These are phyloP conservation scores for Lachnellula subtilissima DNA, from an alignment of 2,329 filamentous ascomycete species.

Conservation along the genomic window DNA sequence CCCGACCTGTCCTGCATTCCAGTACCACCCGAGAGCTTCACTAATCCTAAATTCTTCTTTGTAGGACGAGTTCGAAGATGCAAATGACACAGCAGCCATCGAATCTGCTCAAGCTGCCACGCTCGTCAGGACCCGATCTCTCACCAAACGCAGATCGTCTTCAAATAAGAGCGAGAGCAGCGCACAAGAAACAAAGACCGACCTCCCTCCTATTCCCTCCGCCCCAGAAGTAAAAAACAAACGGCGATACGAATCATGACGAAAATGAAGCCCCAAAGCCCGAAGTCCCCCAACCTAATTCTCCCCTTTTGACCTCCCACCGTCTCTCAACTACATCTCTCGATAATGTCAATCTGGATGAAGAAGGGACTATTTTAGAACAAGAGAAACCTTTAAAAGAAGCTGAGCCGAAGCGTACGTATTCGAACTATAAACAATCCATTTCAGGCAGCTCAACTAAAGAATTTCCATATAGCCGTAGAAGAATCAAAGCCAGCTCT, in stretches of 20 bases:
- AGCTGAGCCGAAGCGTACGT: slow-evolving; percentile 14
- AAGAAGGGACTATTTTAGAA: slow-evolving; percentile 32
- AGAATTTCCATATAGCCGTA: slow-evolving; percentile 17
- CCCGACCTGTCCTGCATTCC: not conserved
- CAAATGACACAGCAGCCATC: slow-evolving; percentile 48
- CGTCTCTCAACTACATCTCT: slow-evolving; percentile 53
- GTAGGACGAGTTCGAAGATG: slow-evolving; percentile 81
- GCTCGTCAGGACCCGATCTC: slow-evolving; percentile 25
- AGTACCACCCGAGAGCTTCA: slow-evolving; percentile 3
- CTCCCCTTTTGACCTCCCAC: slow-evolving; percentile 42
- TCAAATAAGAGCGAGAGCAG: slow-evolving; percentile 26
- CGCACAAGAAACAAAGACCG: slow-evolving; percentile 26
- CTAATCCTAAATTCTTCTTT: slow-evolving; percentile 5
- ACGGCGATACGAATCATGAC: slow-evolving; percentile 26
- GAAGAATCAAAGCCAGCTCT: slow-evolving; percentile 29
- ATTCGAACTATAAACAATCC: not conserved
- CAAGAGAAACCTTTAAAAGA: slow-evolving; percentile 1
- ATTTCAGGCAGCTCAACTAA: slow-evolving; percentile 6
- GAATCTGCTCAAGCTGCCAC: slow-evolving; percentile 17
- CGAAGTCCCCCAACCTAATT: slow-evolving; percentile 41
- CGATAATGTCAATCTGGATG: slow-evolving; percentile 63
- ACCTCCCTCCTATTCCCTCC: slow-evolving; percentile 20
- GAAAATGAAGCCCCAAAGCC: slow-evolving; percentile 26
- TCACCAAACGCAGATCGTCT: slow-evolving; percentile 39
- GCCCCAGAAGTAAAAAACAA: slow-evolving; percentile 24